A percentile compares a stretch with the other conserved stretches of the same genome.
These are phyloP conservation scores for Inosperma sp. DNA, from an alignment of 768 basidiomycete genomes.

Conservation along the genomic window DNA sequence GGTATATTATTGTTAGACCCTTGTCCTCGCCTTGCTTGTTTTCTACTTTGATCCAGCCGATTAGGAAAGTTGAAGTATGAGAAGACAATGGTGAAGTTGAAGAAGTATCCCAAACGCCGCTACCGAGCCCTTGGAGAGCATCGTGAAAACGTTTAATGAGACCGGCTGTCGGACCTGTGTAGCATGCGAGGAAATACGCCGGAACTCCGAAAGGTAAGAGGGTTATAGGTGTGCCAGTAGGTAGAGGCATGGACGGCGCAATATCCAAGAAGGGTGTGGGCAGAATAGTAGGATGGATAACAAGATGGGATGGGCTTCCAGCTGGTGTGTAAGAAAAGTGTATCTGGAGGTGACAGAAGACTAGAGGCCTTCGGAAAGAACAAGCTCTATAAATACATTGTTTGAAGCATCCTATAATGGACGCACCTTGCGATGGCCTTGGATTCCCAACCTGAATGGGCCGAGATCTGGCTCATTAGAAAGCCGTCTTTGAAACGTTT, in stretches of 20 bases:
- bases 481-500: slow-evolving; percentile 59
- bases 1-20: slow-evolving; percentile 71
- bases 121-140: slow-evolving; percentile 60
- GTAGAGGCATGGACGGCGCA: slow-evolving; percentile 36
- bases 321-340: slow-evolving; percentile 33
- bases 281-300: slow-evolving; percentile 60
- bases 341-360: slow-evolving; percentile 57
- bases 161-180: slow-evolving; percentile 60
- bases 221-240: slow-evolving; percentile 61
- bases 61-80: slow-evolving; percentile 43
- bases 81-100: slow-evolving; percentile 7
- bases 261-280: slow-evolving; percentile 58
- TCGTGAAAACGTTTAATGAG: slow-evolving; percentile 60
- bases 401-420: background rate
- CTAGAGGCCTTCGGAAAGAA: slow-evolving; percentile 44
- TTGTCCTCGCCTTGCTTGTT: slow-evolving; percentile 80
- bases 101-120: slow-evolving; percentile 44
- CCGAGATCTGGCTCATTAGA: slow-evolving; percentile 44
- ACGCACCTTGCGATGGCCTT: slow-evolving; percentile 44
- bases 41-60: slow-evolving; percentile 72
- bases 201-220: slow-evolving; percentile 69
- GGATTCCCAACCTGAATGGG: slow-evolving; percentile 58
- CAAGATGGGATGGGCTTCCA: slow-evolving; percentile 38
- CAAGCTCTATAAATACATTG: slow-evolving; percentile 1
- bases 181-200: slow-evolving; percentile 68